phyloP scores from a whole-genome alignment of 257 asterid species.

The Rauvolfia tetraphylla region DNA sequence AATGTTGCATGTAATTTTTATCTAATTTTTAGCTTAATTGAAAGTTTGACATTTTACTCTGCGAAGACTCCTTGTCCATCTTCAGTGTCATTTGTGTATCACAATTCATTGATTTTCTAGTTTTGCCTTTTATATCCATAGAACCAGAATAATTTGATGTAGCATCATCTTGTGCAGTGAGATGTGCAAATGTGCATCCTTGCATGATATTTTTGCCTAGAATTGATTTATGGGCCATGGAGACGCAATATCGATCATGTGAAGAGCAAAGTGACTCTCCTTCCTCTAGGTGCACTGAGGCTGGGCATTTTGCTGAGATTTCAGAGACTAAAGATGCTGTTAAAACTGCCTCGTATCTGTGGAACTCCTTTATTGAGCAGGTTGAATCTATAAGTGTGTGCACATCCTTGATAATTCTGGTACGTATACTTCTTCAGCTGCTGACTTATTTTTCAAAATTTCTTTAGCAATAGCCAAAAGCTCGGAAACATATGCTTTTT shows the following conservation, averaged over 20 bases:
- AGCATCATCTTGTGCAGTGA: constrained; percentile 55
- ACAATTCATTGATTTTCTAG: background rate
- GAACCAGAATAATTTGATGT: background rate
- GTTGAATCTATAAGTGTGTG: constrained; percentile 66
- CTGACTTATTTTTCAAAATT: background rate
- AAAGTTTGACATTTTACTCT: background rate
- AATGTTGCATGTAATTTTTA: background rate
- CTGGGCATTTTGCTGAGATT: constrained; percentile 24
- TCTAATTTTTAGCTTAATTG: background rate
- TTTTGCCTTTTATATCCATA: background rate
- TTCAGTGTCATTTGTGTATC: background rate
- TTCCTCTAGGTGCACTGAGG: constrained; percentile 8
- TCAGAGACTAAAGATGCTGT: constrained; percentile 31
- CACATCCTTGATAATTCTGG: constrained; percentile 82
- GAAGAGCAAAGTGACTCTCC: constrained; percentile 33
- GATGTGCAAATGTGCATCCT: constrained; percentile 53
- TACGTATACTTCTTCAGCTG: constrained; percentile 32
- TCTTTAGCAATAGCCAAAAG: background rate
- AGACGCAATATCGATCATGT: constrained; percentile 35
- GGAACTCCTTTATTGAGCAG: constrained; percentile 86
- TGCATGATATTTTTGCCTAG: constrained; percentile 87
- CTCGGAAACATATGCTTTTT: background rate
- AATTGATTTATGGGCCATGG: constrained; percentile 92
- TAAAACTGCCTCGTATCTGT: constrained; percentile 59
- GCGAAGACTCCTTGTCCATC: background rate